These are phyloP conservation scores for Nigrospora sphaerica DNA, from an alignment of 2,329 filamentous ascomycete species.

Conservation along the genomic window DNA sequence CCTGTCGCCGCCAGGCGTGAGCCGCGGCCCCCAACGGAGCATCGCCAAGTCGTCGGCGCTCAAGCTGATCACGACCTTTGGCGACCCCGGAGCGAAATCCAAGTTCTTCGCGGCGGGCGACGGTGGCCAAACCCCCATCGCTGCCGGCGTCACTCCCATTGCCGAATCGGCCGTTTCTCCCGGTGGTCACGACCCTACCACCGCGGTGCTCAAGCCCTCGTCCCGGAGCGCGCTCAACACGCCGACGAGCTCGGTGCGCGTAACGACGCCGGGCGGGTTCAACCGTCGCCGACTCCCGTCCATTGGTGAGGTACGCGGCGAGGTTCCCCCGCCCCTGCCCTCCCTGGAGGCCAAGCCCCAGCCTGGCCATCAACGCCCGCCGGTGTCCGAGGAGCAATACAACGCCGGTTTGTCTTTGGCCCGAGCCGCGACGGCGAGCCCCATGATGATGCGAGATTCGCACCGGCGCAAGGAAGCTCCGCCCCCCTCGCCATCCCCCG, in stretches of 20 bases:
- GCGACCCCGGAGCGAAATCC: constrained; percentile 52
- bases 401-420: constrained; percentile 40
- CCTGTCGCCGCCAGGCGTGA: constrained; percentile 63
- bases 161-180: constrained; percentile 72
- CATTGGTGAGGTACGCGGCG: constrained; percentile 58
- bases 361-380: constrained; percentile 25
- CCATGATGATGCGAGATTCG: constrained; percentile 52
- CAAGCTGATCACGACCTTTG: constrained; percentile 89
- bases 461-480: constrained; percentile 36
- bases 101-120: constrained; percentile 55
- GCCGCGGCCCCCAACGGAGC: constrained; percentile 50
- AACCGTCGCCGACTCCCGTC: constrained; percentile 64
- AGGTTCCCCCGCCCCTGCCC: constrained; percentile 13
- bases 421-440: constrained; percentile 61
- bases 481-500: constrained; percentile 62
- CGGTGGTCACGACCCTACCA: constrained; percentile 56
- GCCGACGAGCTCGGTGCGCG: constrained; percentile 55
- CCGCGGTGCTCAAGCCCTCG: constrained; percentile 60
- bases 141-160: constrained; percentile 81
- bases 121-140: constrained; percentile 65
- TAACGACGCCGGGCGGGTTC: constrained; percentile 53
- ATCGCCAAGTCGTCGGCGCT: constrained; percentile 76
- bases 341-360: constrained; percentile 12
- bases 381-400: constrained; percentile 34
- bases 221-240: constrained; percentile 64